These are phyloP conservation scores for Nymphaea colorata DNA, from an alignment of 164 flowering plant genomes.

Conservation along the genomic window DNA sequence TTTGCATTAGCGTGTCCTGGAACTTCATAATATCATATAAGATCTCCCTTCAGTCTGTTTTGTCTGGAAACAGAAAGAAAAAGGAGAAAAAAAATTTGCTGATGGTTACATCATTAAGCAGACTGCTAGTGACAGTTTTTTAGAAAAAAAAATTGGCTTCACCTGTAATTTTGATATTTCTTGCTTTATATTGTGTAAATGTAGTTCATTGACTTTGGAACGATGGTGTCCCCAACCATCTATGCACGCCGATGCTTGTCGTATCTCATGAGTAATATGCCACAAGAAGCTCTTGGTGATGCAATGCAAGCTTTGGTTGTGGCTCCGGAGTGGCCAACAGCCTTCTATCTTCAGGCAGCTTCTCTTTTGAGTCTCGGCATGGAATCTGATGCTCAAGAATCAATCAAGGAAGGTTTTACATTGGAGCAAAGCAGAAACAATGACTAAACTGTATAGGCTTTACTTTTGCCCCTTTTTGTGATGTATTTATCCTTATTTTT, in stretches of 20 bases:
- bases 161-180: too few relatives aligned
- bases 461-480: conserved; percentile 2
- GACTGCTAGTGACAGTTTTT: too few relatives aligned
- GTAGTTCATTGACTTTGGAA: conserved; percentile 81
- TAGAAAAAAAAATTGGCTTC: too few relatives aligned
- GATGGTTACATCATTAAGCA: too few relatives aligned
- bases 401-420: conserved; percentile 60
- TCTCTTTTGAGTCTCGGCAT: conserved; percentile 76
- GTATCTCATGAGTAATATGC: conserved; percentile 65
- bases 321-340: conserved; percentile 83
- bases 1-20: neutral
- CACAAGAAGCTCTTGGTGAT: conserved; percentile 78
- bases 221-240: conserved; percentile 84
- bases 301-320: conserved; percentile 83
- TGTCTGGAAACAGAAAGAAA: too few relatives aligned
- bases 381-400: conserved; percentile 74
- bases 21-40: neutral
- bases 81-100: too few relatives aligned
- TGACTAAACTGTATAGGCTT: conserved; percentile 42
- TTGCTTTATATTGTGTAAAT: neutral
- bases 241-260: conserved; percentile 74
- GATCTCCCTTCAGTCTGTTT: too few relatives aligned
- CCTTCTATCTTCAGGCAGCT: conserved; percentile 74
- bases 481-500: conserved; percentile 4
- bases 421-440: conserved; percentile 56